Evolutionary conservation across 805 yeast genomes (phyloP), one percentile per base, ranked within the genome.

Genomic region (Zygosaccharomyces siamensis): DNA sequence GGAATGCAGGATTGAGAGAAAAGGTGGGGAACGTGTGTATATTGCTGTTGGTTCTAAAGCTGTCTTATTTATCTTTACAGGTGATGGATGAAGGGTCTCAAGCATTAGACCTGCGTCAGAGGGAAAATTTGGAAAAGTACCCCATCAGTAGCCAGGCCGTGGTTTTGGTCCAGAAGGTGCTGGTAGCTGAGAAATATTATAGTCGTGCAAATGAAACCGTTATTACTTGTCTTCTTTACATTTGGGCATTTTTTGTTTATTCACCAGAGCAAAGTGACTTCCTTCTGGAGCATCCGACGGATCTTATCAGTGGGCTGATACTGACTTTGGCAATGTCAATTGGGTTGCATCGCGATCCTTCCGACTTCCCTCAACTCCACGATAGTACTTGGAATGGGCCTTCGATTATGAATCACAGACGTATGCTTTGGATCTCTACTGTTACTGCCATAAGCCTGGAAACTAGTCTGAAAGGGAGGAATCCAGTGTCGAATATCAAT

Each of bases 211-310:
- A 63, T 28, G 71, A 66, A 54, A 66, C 60, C 39, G 59, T 57
- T 18, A 50, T 61, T 16, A 57, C 62, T 7, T 66, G 64, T 43
- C 49, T 62, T 30, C 52, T 63, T 39, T 66, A 62, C 40, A 56
- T 64, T 27, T 66, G 71, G 71, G 52, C 67, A 11, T 62, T 59
- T 37, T 60, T 60, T 30, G 67, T 59, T 10, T 59, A 63, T 44
- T 61, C 71, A 1, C 69, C 71, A 1, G 69, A 66, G 41, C 64
- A 64, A 49, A 67, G 68, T 21, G 70, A 67, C 50, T 60, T 61
- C 23, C 62, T 64, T 44, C 49, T 59, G 30, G 68, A 58, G 32
- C 66, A 64, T 36, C 69, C 71, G 16, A 64, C 71, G 1, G 70
- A 63, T 51, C 57, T 63, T 11, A 53, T 67, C 2, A 52, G 58